These are phyloP conservation scores for Phanerodontia chrysosporium DNA, from an alignment of 768 basidiomycete species.

Conservation along the genomic window DNA sequence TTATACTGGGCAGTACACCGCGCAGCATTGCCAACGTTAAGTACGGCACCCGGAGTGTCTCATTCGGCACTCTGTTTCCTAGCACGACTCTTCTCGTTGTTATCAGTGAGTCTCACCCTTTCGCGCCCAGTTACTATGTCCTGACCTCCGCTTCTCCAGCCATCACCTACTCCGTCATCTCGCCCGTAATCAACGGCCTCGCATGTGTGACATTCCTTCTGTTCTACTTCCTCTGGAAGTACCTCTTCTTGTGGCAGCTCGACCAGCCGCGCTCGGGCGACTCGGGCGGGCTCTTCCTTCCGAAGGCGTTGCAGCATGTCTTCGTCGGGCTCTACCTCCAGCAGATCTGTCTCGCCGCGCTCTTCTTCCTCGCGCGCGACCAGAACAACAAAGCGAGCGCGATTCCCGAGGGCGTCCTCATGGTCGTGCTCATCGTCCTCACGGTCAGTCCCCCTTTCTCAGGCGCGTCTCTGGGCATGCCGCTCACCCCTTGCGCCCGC, in stretches of 20 bases:
- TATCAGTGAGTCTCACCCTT: constrained; percentile 51
- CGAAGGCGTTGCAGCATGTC: constrained; percentile 83
- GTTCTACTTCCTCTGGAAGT: constrained; percentile 75
- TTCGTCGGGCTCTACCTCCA: constrained; percentile 91
- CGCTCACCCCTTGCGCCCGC: too few relatives aligned
- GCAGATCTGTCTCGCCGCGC: constrained; percentile 71
- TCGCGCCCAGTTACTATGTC: background rate
- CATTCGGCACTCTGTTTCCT: constrained; percentile 77
- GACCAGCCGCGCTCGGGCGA: constrained; percentile 64
- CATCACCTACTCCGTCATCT: constrained; percentile 80
- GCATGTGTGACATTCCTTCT: constrained; percentile 73
- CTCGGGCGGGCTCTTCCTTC: constrained; percentile 91
- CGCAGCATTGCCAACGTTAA: constrained; percentile 80
- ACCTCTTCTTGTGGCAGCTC: constrained; percentile 37
- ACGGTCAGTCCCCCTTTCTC: constrained; percentile 48
- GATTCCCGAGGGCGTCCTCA: constrained; percentile 70
- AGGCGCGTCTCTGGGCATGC: too few relatives aligned
- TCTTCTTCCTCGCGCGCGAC: constrained; percentile 82
- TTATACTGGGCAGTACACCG: constrained; percentile 84
- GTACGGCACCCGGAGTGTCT: constrained; percentile 59
- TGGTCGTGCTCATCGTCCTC: constrained; percentile 75
- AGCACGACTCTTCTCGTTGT: constrained; percentile 72
- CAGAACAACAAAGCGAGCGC: constrained; percentile 47
- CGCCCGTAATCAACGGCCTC: constrained; percentile 87
- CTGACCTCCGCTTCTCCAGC: constrained; percentile 32